Base-by-base conservation (phyloP, 495 filamentous ascomycete genomes). In the Xylaria sp. region DNA sequence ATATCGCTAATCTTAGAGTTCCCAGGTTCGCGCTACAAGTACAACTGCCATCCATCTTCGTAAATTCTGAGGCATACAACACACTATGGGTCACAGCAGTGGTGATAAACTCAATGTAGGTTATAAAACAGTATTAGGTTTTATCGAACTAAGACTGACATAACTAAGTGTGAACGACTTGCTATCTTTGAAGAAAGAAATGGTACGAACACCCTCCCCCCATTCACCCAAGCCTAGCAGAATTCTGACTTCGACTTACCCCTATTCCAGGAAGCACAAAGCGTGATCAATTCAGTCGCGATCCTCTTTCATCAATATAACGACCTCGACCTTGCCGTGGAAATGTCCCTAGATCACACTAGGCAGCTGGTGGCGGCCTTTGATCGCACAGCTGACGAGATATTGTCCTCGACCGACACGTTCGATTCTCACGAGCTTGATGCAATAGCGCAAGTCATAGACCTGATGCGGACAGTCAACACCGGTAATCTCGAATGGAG, bases 401-500 rank as follows among this genome's bases (percentile, higher is more conserved):
- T 76, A 8, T 58, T 77, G 11, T 74, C 75, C 1, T 58, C 65
- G 21, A 69, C 62, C 37, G 61, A 58, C 15, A 26, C 40, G 33
- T 52, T 74, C n/a, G 55, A 57, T 12, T 55, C 64, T 5, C 41
- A 63, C 15, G 75, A 77, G 46, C 40, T 67, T 17, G 72, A 74
- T 8, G 17, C 73, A 9, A 68, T 76, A 68, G 65, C 72, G 0
- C 75, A 69, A 17, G 64, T 68, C 53, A 71, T 76, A 15, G 64
- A 76, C n/a, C 21, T 41, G 0, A 44, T 77, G 19, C 67, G 72
- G 55, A 74, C 68, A 59, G 29, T 76, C 41, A 77, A 77, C 31
- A 76, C 74, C 0, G 76, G 76, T 0, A 77, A 76, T 41, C 61
- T 77, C 5, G 73, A 76, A 24, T 77, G 76, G 76, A 77, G 76